These are phyloP conservation scores for Cyberlindnera mycetangii DNA, from an alignment of 805 yeast genomes.

Conservation along the genomic window DNA sequence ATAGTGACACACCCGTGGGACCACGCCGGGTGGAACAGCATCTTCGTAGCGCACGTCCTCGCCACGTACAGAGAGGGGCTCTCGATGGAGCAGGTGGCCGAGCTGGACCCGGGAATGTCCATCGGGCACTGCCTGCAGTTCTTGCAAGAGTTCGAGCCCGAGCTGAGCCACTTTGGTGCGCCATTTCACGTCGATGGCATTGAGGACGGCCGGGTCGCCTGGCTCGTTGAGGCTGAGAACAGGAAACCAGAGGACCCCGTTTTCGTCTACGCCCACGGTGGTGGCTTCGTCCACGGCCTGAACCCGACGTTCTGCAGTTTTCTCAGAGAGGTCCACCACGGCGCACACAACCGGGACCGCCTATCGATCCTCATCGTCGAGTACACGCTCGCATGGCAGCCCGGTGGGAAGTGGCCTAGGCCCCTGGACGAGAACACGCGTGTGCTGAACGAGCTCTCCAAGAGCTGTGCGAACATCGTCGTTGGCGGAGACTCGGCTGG, in stretches of 20 bases:
- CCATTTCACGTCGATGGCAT: slow-evolving; percentile 9
- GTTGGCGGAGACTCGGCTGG: slow-evolving; percentile 34
- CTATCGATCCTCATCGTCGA: slow-evolving; percentile 7
- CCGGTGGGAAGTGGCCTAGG: slow-evolving; percentile 20
- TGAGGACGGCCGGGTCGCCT: slow-evolving; percentile 6
- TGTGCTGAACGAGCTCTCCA: slow-evolving; percentile 17
- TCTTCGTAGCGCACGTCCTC: neutral
- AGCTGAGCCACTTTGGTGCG: slow-evolving; percentile 5
- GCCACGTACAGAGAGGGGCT: slow-evolving; percentile 3
- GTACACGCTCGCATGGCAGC: slow-evolving; percentile 5
- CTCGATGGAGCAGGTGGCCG: slow-evolving; percentile 3
- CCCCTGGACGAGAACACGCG: slow-evolving; percentile 26
- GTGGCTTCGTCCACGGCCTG: slow-evolving; percentile 18
- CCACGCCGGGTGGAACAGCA: slow-evolving; percentile 4
- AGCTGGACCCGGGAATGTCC: slow-evolving; percentile 7
- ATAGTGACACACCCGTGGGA: slow-evolving; percentile 2
- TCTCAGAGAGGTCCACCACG: neutral
- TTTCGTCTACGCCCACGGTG: slow-evolving; percentile 19
- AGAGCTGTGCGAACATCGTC: slow-evolving; percentile 18
- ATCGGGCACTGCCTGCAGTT: slow-evolving; percentile 3
- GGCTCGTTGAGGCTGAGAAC: slow-evolving; percentile 29
- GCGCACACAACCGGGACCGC: slow-evolving; percentile 3
- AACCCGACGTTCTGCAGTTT: slow-evolving; percentile 9
- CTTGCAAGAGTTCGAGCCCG: neutral
- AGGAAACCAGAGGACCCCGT: slow-evolving; percentile 22